Evolutionary conservation across 805 yeast species (phyloP).

Genomic region (Maudiozyma pseudohumilis): DNA sequence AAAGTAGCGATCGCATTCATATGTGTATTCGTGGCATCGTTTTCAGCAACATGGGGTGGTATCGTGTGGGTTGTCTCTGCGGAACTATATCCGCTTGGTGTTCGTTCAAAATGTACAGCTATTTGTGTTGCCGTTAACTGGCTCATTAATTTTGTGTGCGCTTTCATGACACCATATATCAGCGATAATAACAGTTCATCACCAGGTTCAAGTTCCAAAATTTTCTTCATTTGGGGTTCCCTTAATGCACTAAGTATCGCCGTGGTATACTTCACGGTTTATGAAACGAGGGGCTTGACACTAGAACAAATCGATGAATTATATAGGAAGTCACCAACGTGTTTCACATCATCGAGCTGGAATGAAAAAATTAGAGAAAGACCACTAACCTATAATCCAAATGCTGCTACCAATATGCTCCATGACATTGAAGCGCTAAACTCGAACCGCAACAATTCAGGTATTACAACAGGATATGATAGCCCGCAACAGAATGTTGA

Average conservation of each 20-base stretch:
- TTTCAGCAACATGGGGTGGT: constrained; percentile 81
- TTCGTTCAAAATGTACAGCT: constrained; percentile 70
- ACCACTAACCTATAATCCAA: constrained; percentile 3
- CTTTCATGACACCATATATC: constrained; percentile 64
- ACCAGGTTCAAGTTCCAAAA: constrained; percentile 49
- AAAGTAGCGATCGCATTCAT: constrained; percentile 52
- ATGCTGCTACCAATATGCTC: constrained; percentile 6
- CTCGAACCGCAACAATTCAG: not conserved
- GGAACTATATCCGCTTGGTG: constrained; percentile 58
- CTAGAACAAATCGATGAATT: constrained; percentile 75
- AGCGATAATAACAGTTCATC: constrained; percentile 61
- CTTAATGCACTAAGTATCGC: constrained; percentile 49
- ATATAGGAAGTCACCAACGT: constrained; percentile 50
- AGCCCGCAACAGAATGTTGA: not conserved
- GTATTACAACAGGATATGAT: not conserved
- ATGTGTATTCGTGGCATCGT: constrained; percentile 63
- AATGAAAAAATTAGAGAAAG: constrained; percentile 18
- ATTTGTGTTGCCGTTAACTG: constrained; percentile 74
- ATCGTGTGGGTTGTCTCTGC: constrained; percentile 66
- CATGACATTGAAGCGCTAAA: constrained; percentile 6
- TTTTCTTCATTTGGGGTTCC: constrained; percentile 76
- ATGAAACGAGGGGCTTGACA: constrained; percentile 71
- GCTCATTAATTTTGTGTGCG: constrained; percentile 68
- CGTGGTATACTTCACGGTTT: constrained; percentile 56
- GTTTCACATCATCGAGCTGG: constrained; percentile 42